Evolutionary conservation across 2,329 filamentous ascomycete species (phyloP), one percentile per base, ranked within the genome.

Genomic region (Coniochaeta prunicola): DNA sequence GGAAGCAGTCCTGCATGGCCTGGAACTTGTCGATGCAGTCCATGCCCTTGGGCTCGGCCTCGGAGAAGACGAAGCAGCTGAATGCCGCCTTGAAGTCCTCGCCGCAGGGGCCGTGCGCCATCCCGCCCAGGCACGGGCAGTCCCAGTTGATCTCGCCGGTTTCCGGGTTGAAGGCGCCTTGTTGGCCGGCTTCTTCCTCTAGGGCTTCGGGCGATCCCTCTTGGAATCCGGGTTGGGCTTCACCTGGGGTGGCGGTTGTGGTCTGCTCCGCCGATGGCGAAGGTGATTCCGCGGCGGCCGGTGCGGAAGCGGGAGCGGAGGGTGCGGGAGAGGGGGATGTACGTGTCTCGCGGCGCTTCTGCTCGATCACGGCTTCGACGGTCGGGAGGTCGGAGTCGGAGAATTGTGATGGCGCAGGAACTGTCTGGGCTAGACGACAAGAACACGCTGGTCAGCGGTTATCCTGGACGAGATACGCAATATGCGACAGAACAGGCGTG

Each of bases 121-220:
- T 99, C 57, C 94, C 94, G 55, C 94, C 94, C 34, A 99, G 79
- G 73, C 94, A 99, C 17, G 94, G 94, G 75, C 94, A 99, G 73
- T 97, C 94, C 94, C 94, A 99, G 81, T 99, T 99, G 77, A 99
- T 99, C 82, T 99, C 94, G 66, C 94, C 94, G 10, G 94, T 99
- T 78, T 97, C 94, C 2, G 92, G 92, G 75, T 99, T 96, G 79
- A 97, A 99, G 1, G 94, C 94, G 59, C 91, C 94, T 74, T 97
- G 87, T 71, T 93, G 87, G 62, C 78, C 83, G 6, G 91, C 92
- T 73, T 97, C 92, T 61, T 91, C 85, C 73, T 96, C 89, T 15
- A 94, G 76, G 0, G 74, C 80, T 59, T 77, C 77, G 7, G 79
- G 76, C 1, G 80, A 77, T 30, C 71, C 38, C 17, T 24, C 26